Percentiles rank a stretch among this genome's conserved stretches.
Conservation (phyloP, 164 flowering plant species). For the Vitis cinerea region DNA sequence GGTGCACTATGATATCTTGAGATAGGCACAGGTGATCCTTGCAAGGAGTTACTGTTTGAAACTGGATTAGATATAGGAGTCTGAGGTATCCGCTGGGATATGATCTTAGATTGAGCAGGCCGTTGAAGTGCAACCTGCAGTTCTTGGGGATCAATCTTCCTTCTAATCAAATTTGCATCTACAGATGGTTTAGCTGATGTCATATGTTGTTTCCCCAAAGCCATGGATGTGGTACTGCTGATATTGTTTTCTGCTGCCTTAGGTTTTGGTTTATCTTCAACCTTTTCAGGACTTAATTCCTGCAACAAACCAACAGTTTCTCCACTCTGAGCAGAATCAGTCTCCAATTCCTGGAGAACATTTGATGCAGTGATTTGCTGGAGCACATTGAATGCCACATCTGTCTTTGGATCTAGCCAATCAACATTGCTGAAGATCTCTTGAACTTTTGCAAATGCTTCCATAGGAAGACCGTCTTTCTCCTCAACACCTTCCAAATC, state of each 20-base stretch:
- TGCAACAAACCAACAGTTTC: conserved; percentile 18
- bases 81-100: conserved; percentile 43
- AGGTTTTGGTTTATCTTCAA: conserved; percentile 22
- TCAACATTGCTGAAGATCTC: conserved; percentile 75
- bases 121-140: conserved; percentile 41
- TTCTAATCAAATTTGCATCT: conserved; percentile 21
- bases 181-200: conserved; percentile 11
- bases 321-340: conserved; percentile 20
- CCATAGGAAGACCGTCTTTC: conserved; percentile 86
- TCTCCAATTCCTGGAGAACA: conserved; percentile 40
- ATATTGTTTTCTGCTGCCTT: conserved; percentile 22
- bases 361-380: conserved; percentile 49
- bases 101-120: conserved; percentile 54
- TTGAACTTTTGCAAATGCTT: conserved; percentile 83
- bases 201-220: conserved; percentile 10
- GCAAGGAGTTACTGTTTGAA: conserved; percentile 47
- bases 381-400: conserved; percentile 52
- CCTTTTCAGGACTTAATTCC: conserved; percentile 23
- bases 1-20: conserved; percentile 74
- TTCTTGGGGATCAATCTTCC: conserved; percentile 38
- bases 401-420: conserved; percentile 65
- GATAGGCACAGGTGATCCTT: conserved; percentile 55
- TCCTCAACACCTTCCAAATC: conserved; percentile 56
- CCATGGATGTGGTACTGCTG: conserved; percentile 14
- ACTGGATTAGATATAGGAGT: conserved; percentile 45